A percentile compares a stretch with the other conserved stretches of the same genome.
phyloP scores from a whole-genome alignment of 169 alveolate genomes.

The Cardiosporidium cionae region DNA sequence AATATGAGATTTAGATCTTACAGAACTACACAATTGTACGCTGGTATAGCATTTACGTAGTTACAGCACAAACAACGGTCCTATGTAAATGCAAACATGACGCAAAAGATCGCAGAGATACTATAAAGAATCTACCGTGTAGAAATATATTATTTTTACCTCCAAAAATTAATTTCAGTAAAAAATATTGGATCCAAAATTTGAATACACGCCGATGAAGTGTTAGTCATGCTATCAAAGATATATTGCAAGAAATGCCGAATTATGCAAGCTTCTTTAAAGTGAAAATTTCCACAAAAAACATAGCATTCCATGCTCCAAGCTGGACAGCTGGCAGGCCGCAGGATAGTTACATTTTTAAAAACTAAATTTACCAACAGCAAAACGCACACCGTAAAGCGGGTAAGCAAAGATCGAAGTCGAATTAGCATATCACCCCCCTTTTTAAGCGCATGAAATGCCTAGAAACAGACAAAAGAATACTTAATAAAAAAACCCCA shows the following conservation, averaged over 20 bases:
- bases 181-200: not conserved
- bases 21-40: no score
- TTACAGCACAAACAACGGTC: no score
- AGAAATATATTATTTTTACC: no score
- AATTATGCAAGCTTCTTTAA: not conserved
- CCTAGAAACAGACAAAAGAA: no score
- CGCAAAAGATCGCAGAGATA: no score
- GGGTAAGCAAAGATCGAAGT: not conserved
- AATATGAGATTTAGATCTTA: no score
- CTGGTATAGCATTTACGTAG: no score
- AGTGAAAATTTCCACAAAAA: not conserved
- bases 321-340: not conserved
- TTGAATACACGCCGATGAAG: not conserved
- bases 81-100: no score
- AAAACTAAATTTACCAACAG: not conserved
- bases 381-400: not conserved
- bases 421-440: not conserved
- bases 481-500: no score
- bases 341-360: not conserved
- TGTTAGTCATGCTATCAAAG: not conserved
- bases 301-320: not conserved
- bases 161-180: not conserved
- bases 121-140: no score
- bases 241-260: not conserved
- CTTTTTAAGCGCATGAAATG: not conserved